phyloP scores from a whole-genome alignment of 169 alveolate species.

The Cryptosporidium parvum region DNA sequence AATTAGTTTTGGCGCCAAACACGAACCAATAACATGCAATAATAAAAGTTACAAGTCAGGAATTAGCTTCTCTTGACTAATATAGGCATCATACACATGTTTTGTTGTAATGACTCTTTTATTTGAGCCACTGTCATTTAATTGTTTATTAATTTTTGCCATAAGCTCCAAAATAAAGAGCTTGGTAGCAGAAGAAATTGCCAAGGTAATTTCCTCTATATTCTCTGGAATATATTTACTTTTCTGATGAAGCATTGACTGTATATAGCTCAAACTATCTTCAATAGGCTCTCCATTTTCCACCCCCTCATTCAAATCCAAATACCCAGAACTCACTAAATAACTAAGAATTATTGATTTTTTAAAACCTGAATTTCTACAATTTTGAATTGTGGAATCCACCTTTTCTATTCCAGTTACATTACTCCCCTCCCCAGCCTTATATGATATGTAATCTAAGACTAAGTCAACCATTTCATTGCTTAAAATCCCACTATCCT shows the following conservation, averaged over 20 bases:
- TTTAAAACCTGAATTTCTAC: slow-evolving; percentile 52
- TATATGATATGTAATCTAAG: slow-evolving; percentile 50
- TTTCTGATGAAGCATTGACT: slow-evolving; percentile 59
- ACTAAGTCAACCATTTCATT: slow-evolving; percentile 39
- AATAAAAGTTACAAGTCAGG: slow-evolving; percentile 11
- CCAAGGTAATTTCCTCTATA: slow-evolving; percentile 47
- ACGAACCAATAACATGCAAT: neutral
- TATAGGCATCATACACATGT: slow-evolving; percentile 24
- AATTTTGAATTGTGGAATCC: slow-evolving; percentile 43
- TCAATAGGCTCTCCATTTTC: slow-evolving; percentile 13
- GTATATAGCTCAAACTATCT: slow-evolving; percentile 70
- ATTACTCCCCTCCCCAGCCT: slow-evolving; percentile 28
- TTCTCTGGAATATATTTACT: slow-evolving; percentile 49
- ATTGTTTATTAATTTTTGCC: slow-evolving; percentile 41
- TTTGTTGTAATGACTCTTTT: slow-evolving; percentile 10
- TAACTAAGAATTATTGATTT: slow-evolving; percentile 28
- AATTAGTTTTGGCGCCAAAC: neutral
- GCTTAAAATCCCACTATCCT: slow-evolving; percentile 12
- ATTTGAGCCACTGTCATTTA: neutral
- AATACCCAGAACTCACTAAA: slow-evolving; percentile 55
- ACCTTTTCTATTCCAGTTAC: slow-evolving; percentile 39
- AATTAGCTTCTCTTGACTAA: slow-evolving; percentile 15
- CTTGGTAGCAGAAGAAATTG: slow-evolving; percentile 49
- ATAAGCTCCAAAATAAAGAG: slow-evolving; percentile 52
- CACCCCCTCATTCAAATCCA: neutral